phyloP scores from a whole-genome alignment of 2,329 filamentous ascomycete genomes.

The Aspergillus chevalieri region DNA sequence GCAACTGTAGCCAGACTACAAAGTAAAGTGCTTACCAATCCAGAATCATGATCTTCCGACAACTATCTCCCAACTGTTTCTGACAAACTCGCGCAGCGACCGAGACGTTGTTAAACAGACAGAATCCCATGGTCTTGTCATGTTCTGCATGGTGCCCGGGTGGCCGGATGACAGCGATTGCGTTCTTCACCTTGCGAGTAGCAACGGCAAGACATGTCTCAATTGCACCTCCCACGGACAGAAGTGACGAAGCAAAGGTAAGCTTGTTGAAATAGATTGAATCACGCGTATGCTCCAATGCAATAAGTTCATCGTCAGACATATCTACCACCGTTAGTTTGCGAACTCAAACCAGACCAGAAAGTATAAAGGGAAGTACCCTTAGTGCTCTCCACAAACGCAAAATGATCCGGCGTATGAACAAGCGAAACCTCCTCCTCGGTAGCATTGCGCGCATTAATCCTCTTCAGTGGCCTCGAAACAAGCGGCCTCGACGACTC shows the following conservation, averaged over 20 bases:
- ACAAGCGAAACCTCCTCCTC: slow-evolving; percentile 73
- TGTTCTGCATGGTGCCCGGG: slow-evolving; percentile 93
- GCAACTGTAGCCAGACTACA: slow-evolving; percentile 3
- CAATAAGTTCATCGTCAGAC: slow-evolving; percentile 57
- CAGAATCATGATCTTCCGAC: slow-evolving; percentile 83
- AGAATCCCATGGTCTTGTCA: slow-evolving; percentile 84
- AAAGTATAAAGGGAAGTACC: slow-evolving; percentile 19
- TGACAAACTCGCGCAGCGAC: slow-evolving; percentile 88
- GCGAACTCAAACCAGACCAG: neutral
- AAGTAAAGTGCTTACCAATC: slow-evolving; percentile 68
- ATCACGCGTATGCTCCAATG: slow-evolving; percentile 62
- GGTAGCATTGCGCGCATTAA: slow-evolving; percentile 70
- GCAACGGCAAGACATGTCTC: slow-evolving; percentile 93
- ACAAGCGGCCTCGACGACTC: slow-evolving; percentile 47
- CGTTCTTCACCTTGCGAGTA: slow-evolving; percentile 77
- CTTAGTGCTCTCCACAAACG: slow-evolving; percentile 63
- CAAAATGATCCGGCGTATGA: slow-evolving; percentile 70
- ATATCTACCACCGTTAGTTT: slow-evolving; percentile 32
- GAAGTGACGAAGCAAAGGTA: slow-evolving; percentile 71
- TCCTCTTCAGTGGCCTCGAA: slow-evolving; percentile 58
- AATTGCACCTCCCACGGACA: slow-evolving; percentile 89
- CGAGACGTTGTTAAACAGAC: slow-evolving; percentile 95
- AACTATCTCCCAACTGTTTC: slow-evolving; percentile 67
- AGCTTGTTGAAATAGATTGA: slow-evolving; percentile 79
- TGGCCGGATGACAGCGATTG: slow-evolving; percentile 88